phyloP scores from a whole-genome alignment of 148 eudicot species.

The Dianthus caryophyllus region DNA sequence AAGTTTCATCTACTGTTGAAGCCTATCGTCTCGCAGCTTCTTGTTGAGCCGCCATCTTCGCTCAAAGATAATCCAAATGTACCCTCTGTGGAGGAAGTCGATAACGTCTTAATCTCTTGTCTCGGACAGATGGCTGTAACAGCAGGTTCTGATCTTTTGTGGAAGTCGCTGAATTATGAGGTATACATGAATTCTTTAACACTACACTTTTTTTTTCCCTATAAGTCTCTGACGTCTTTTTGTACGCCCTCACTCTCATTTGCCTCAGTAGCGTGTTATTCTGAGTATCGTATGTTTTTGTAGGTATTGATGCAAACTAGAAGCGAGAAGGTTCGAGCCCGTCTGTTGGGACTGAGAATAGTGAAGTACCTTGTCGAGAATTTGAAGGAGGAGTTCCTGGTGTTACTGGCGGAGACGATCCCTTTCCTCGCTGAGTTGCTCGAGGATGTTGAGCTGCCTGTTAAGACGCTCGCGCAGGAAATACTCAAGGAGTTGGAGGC shows the following conservation, averaged over 20 bases:
- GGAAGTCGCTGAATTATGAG: slow-evolving; percentile 95
- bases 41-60: slow-evolving; percentile 55
- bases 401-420: slow-evolving; percentile 75
- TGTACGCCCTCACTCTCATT: not conserved
- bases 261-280: not conserved
- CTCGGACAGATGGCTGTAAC: slow-evolving; percentile 94
- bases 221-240: not conserved
- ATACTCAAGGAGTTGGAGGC: slow-evolving; percentile 78
- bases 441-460: slow-evolving; percentile 78
- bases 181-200: slow-evolving; percentile 28
- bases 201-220: not conserved
- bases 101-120: slow-evolving; percentile 68
- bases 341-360: slow-evolving; percentile 65
- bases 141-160: slow-evolving; percentile 83
- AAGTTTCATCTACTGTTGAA: slow-evolving; percentile 79
- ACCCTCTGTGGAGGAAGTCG: slow-evolving; percentile 65
- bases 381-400: slow-evolving; percentile 85
- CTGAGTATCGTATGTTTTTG: not conserved
- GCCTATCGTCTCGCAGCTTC: slow-evolving; percentile 78
- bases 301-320: slow-evolving; percentile 98
- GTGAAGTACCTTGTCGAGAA: slow-evolving; percentile 66
- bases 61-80: slow-evolving; percentile 46
- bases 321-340: slow-evolving; percentile 63
- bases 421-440: slow-evolving; percentile 92
- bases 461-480: slow-evolving; percentile 89